Base-by-base conservation (phyloP, 106 monocot genomes). In the Platanthera zijinensis region DNA sequence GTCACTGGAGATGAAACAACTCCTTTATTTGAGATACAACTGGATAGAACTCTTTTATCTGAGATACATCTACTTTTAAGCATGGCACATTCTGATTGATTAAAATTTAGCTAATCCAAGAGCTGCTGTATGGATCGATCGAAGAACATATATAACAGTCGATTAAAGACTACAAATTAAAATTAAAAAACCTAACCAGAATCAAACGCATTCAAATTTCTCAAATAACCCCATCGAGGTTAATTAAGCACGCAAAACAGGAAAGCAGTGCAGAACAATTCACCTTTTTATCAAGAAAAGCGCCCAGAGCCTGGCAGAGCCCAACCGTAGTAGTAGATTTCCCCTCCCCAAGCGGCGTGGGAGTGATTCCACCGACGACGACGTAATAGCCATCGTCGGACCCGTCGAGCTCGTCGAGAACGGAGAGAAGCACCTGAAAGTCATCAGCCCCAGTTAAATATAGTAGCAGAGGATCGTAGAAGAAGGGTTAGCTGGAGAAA, bases 271-370 rank as follows among this genome's bases (percentile, higher is more conserved):
- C 51, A 30, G 57, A 52, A 76, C 11, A 8, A 48, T 4, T 56
- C 57, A 94, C 99, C 94, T 99, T 99, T 74, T 92, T 90, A 74
- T 94, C 99, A 69, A 99, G 99, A 66, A 92, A 94, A 50, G 99
- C 91, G 2, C 99, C 99, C 17, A 99, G 83, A 50, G 99, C 99
- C 56, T 94, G 99, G 81, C 94, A 99, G 11, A 99, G 86, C 8
- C 99, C 99, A 4, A 99, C 94, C 0, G 99, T 99, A 8, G 99
- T 99, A 13, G 94, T 99, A 1, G 92, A 92, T 77, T 99, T 99
- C 53, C 99, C 99, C 70, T 99, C 99, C 48, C 99, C 99, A 9
- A 99, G 92, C 22, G 99, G 99, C 57, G 99, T 99, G 10, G 99
- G 99, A 30, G 94, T 99, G 79, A 99, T 94, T 52, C 99, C 99